These are phyloP conservation scores for Pelagomonas calceolata DNA, from an alignment of 108 stramenopile genomes.

Conservation along the genomic window DNA sequence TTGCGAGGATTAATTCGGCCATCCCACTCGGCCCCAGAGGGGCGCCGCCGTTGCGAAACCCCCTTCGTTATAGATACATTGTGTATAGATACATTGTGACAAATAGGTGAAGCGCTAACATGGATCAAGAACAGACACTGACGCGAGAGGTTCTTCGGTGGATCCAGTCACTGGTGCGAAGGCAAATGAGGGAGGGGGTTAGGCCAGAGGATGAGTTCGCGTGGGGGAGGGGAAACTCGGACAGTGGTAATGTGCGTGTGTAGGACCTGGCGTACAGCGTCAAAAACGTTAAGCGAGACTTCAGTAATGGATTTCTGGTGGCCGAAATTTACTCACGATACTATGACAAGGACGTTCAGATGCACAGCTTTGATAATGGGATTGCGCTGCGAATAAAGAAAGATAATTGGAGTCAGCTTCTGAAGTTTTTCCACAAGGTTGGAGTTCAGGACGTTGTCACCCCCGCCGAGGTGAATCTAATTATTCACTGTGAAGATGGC, in stretches of 20 bases:
- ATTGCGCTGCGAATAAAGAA: conserved; percentile 21
- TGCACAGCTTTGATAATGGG: conserved; percentile 51
- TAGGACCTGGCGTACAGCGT: conserved; percentile 44
- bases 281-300: conserved; percentile 50
- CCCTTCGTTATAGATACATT: no score
- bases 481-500: conserved; percentile 37
- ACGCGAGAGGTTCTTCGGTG: conserved; percentile 43
- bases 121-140: conserved; percentile 20
- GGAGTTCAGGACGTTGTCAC: conserved; percentile 12
- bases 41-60: no score
- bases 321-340: conserved; percentile 52
- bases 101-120: no score
- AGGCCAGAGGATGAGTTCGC: no score
- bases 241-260: not conserved
- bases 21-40: no score
- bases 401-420: conserved; percentile 53
- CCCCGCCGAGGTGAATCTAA: conserved; percentile 26
- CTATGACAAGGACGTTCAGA: conserved; percentile 39
- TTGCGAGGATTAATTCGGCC: no score
- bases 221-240: no score
- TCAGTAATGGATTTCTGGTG: conserved; percentile 50
- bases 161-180: conserved; percentile 37
- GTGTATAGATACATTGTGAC: no score
- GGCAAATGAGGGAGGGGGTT: not conserved
- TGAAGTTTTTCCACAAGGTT: conserved; percentile 30